Percentiles rank a stretch among this genome's conserved stretches.
Evolutionary conservation across 768 basidiomycete genomes (phyloP).

Genomic region (Pleurotus tuber-regium): DNA sequence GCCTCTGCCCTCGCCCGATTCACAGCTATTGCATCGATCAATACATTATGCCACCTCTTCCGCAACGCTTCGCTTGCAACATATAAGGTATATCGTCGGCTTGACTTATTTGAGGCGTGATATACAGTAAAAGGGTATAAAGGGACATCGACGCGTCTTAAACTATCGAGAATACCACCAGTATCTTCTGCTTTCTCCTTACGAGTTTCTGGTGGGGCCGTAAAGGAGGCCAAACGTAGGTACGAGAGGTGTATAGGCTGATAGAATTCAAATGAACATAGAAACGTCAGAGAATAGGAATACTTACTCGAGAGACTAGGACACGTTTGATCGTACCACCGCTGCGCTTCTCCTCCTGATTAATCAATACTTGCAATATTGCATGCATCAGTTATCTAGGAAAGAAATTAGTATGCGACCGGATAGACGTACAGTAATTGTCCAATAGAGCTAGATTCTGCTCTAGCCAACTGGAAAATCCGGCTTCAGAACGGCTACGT

Average conservation of each 20-base stretch:
- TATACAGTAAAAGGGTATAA: conserved; percentile 79
- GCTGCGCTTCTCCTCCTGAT: conserved; percentile 54
- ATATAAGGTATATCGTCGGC: conserved; percentile 72
- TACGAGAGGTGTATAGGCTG: conserved; percentile 84
- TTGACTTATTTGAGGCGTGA: conserved; percentile 56
- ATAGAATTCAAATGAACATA: not conserved
- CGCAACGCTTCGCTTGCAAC: conserved; percentile 55
- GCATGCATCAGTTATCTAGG: too few species aligned
- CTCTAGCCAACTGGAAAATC: conserved; percentile 71
- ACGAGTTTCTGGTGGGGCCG: conserved; percentile 54
- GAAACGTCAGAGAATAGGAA: not conserved
- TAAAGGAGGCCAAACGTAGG: conserved; percentile 69
- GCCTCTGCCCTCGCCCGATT: conserved; percentile 64
- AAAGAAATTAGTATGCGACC: not conserved
- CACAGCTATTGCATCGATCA: conserved; percentile 63
- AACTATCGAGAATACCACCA: conserved; percentile 53
- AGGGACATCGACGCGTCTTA: conserved; percentile 48
- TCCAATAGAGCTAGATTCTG: conserved; percentile 67
- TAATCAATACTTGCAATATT: conserved; percentile 51
- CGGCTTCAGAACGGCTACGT: conserved; percentile 58
- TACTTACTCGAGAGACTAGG: conserved; percentile 65
- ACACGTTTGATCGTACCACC: conserved; percentile 47
- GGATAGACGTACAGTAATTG: conserved; percentile 59
- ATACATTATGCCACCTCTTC: conserved; percentile 58
- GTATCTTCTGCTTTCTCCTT: conserved; percentile 58